Conservation (phyloP, 106 monocot species). For the Allium sativum region DNA sequence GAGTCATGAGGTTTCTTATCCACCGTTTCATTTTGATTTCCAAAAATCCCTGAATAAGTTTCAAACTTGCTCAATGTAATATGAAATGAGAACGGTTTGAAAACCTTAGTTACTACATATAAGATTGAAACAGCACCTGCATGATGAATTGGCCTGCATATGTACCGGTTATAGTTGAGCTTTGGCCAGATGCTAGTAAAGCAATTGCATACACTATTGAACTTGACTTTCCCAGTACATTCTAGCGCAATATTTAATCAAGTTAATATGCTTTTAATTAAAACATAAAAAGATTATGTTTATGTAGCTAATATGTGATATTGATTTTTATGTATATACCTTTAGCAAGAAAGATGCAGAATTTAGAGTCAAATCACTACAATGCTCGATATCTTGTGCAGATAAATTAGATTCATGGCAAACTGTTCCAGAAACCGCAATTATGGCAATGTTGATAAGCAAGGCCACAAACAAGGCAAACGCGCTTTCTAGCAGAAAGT, state of each 20-base stretch:
- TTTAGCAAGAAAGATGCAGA: conserved; percentile 41
- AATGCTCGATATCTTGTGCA: conserved; percentile 15
- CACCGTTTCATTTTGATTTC: conserved; percentile 72
- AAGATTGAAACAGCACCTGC: conserved; percentile 37
- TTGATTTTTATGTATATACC: conserved; percentile 4
- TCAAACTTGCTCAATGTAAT: too few species aligned
- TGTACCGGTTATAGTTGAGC: conserved; percentile 85
- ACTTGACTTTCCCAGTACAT: conserved; percentile 70
- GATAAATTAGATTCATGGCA: conserved; percentile 25
- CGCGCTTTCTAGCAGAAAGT: conserved; percentile 45
- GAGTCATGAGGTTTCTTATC: conserved; percentile 60
- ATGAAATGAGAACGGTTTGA: too few species aligned
- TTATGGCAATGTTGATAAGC: conserved; percentile 48
- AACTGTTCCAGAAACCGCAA: conserved; percentile 38
- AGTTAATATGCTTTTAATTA: too few species aligned
- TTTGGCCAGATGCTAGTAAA: conserved; percentile 74
- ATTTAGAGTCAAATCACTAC: conserved; percentile 33
- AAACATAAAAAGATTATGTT: too few species aligned
- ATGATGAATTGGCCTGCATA: conserved; percentile 84
- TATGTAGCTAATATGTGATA: too few species aligned
- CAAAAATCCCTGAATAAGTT: conserved; percentile 49
- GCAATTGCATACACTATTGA: conserved; percentile 58
- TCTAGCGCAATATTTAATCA: conserved; percentile 6
- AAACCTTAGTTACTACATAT: too few species aligned
- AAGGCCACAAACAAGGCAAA: conserved; percentile 42